Evolutionary conservation across 2,329 filamentous ascomycete genomes (phyloP), one percentile per base, ranked within the genome.

Genomic region (Trichoderma koningiopsis): DNA sequence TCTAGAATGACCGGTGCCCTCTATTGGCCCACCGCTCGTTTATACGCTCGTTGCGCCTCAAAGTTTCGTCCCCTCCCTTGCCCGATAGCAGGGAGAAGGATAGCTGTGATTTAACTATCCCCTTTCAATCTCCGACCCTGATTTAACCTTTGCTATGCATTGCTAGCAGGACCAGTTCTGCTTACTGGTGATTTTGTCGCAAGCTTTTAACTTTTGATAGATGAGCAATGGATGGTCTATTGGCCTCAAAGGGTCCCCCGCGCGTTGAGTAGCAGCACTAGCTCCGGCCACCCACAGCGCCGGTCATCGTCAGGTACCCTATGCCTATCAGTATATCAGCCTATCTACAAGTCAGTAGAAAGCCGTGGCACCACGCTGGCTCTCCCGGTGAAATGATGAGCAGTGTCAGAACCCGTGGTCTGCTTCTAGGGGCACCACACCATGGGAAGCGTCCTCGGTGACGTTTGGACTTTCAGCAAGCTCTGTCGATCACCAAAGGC

Each of bases 401-500:
- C n/a, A 49, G 8, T 22, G 43, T 10, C 43, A 49, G n/a, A n/a
- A 49, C 43, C 43, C 43, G 43, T 49, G n/a, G 43, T 22, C 43
- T 49, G 40, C 40, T 49, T 43, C 19, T 5, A 43, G 40, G n/a
- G 43, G n/a, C 7, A 47, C 40, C 1, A 22, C 43, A 8, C 7
- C 5, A n/a, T n/a, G 19, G 19, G 43, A n/a, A 37, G 22, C 47
- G 60, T n/a, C 31, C 61, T 49, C 60, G 47, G 35, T 64, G 61
- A 64, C 61, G 61, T 40, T 33, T 27, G 14, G 10, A 14, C 52
- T 13, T 40, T 31, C 43, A 52, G 57, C 43, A 53, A n/a, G 40
- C 67, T 69, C 59, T 35, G 43, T 64, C 67, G 67, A 69, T 69
- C 67, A 27, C 59, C 22, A 37, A 68, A 69, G 13, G 14, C 52